Base-by-base conservation (phyloP, 371 early-diverging fungal species). In the Mortierella sp. region DNA sequence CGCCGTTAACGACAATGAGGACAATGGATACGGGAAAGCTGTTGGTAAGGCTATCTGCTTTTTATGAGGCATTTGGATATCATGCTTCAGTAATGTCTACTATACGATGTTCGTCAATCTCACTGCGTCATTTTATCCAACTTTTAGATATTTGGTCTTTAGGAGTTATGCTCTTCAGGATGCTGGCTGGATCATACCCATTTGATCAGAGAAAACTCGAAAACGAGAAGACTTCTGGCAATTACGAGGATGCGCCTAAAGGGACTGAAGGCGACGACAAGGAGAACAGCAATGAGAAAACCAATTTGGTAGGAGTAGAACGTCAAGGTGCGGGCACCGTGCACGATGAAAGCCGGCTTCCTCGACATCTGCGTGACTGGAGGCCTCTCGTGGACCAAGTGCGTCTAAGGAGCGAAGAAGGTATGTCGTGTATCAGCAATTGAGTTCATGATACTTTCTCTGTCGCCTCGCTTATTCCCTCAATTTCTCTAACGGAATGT, bases 151-250 rank as follows among this genome's bases (percentile, higher is more conserved):
- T 85, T 21, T 85, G 85, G 85, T 70, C 82, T 13, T 44, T 85
- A 1, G 85, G 85, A 0, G 77, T 79, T 24, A 7, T 85, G 58
- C 77, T 85, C n/a, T 85, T 81, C 73, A 73, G 75, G 60, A 81
- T 85, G 85, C 79, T 81, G 28, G 24, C 52, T 9, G 77, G 77
- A 4, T 6, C 26, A 3, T 80, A 80, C 55, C 80, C 80, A 19
- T 80, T 75, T 50, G 72, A 74, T 4, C 5, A 16, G 24, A 68
- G 34, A 19, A 42, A 38, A 24, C 24, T 24, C 4, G 42, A 34
- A 21, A 10, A 68, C 10, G 21, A 42, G 42, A 38, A 21, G 21
- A 21, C 24, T 68, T 5, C 19, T 34, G 19, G 58, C 11, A 28
- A 60, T 26, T 7, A 19, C 9, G 24, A 68, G 3, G 42, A 21